A percentile compares a stretch with the other conserved stretches of the same genome.
Evolutionary conservation across 2,329 filamentous ascomycete species (phyloP).

Genomic region (Fusarium pseudoanthophilum): DNA sequence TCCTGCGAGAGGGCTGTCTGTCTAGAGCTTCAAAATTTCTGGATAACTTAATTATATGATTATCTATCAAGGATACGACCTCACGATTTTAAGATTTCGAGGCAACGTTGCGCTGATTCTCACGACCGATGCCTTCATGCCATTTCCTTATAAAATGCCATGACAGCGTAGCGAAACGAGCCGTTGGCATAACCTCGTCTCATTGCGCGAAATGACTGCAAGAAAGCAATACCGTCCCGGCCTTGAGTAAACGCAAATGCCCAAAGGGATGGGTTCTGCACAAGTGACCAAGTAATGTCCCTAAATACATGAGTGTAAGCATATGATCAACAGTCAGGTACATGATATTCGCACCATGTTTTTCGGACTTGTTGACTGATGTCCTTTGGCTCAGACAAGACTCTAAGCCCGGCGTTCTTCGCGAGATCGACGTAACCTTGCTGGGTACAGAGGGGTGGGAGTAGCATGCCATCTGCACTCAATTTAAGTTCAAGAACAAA

Average conservation of each 20-base stretch:
- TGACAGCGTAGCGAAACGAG: constrained; percentile 67
- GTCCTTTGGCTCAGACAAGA: constrained; percentile 61
- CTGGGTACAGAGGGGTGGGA: constrained; percentile 66
- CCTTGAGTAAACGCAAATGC: constrained; percentile 70
- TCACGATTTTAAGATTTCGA: background rate
- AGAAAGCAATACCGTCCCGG: constrained; percentile 68
- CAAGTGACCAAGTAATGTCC: constrained; percentile 71
- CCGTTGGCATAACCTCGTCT: constrained; percentile 68
- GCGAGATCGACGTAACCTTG: constrained; percentile 64
- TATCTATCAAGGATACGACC: background rate
- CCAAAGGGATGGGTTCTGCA: constrained; percentile 70
- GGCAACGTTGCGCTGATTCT: background rate
- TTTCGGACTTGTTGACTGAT: constrained; percentile 68
- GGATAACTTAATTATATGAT: background rate
- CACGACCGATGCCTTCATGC: background rate
- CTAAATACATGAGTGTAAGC: constrained; percentile 47
- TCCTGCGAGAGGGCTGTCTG: background rate
- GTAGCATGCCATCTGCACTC: constrained; percentile 65
- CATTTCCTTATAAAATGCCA: constrained; percentile 62
- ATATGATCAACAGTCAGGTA: background rate
- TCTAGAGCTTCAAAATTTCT: background rate
- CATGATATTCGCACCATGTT: constrained; percentile 61
- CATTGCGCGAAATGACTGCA: constrained; percentile 71
- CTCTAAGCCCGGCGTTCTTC: constrained; percentile 58
- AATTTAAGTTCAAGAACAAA: background rate